Conservation (phyloP, 1,284 basidiomycete genomes). For the Salmacisia buchloeana region DNA sequence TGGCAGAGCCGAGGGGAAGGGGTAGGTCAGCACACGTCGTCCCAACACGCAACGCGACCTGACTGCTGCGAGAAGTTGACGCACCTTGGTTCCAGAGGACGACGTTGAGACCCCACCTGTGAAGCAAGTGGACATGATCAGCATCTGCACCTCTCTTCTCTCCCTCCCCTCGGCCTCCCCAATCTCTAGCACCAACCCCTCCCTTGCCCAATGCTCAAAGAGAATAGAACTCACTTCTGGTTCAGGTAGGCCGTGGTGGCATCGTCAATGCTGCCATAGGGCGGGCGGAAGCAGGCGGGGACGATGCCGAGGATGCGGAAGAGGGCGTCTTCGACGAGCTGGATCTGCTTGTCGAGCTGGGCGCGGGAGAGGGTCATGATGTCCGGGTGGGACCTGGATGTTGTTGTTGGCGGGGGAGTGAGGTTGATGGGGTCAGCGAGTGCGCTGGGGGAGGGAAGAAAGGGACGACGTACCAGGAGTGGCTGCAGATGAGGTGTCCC, state of each 20-base stretch:
- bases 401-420: not conserved
- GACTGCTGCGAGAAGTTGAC: no score
- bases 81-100: conserved; percentile 38
- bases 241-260: conserved; percentile 32
- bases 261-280: conserved; percentile 27
- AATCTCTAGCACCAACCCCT: not conserved
- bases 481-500: conserved; percentile 35
- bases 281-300: conserved; percentile 33
- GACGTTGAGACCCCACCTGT: conserved; percentile 28
- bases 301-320: conserved; percentile 40
- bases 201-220: conserved; percentile 25
- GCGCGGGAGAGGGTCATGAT: conserved; percentile 21
- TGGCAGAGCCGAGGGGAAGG: no score
- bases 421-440: not conserved
- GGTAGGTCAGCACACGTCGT: no score
- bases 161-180: not conserved
- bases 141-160: not conserved
- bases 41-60: no score
- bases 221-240: conserved; percentile 27
- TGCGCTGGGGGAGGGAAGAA: no score
- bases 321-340: conserved; percentile 35
- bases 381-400: conserved; percentile 30
- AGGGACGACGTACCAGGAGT: conserved; percentile 31
- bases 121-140: not conserved
- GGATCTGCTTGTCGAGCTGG: conserved; percentile 30